Evolutionary conservation across 164 flowering plant species (phyloP).

Genomic region (Amborella trichopoda): DNA sequence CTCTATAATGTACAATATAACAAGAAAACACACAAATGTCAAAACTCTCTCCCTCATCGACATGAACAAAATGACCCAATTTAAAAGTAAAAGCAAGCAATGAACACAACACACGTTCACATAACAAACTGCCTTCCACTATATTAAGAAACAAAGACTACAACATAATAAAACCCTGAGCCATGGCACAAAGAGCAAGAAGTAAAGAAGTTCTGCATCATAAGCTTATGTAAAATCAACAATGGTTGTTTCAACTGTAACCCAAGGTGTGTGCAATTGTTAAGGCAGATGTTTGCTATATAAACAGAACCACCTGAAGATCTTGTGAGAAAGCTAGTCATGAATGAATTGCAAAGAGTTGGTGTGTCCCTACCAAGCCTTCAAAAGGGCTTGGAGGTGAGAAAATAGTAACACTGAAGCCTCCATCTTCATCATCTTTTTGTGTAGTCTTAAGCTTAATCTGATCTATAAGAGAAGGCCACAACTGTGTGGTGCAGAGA

Average conservation of each 20-base stretch:
- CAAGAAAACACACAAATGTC: no score
- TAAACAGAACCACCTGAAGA: slow-evolving; percentile 59
- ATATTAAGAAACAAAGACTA: no score
- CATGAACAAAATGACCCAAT: no score
- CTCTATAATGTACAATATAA: no score
- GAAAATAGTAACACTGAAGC: slow-evolving; percentile 50
- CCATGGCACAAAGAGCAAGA: no score
- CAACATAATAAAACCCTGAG: no score
- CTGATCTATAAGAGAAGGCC: slow-evolving; percentile 35
- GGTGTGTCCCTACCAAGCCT: slow-evolving; percentile 42
- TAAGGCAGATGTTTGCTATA: slow-evolving; percentile 39
- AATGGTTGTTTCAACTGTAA: slow-evolving; percentile 55
- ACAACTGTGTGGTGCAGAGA: slow-evolving; percentile 42
- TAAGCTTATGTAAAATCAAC: slow-evolving; percentile 92
- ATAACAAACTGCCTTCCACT: no score
- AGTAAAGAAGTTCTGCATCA: no score
- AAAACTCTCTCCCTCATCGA: no score
- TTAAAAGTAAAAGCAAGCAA: no score
- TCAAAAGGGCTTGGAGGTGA: slow-evolving; percentile 49
- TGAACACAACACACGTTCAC: no score
- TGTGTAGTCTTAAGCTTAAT: slow-evolving; percentile 13
- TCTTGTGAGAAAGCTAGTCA: slow-evolving; percentile 72
- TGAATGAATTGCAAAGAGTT: slow-evolving; percentile 62
- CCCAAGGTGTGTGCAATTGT: slow-evolving; percentile 40
- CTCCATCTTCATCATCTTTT: slow-evolving; percentile 2